Percentiles rank a stretch among this genome's conserved stretches.
Conservation (phyloP, 116 monocot species). For the Papilionanthe hybrid region DNA sequence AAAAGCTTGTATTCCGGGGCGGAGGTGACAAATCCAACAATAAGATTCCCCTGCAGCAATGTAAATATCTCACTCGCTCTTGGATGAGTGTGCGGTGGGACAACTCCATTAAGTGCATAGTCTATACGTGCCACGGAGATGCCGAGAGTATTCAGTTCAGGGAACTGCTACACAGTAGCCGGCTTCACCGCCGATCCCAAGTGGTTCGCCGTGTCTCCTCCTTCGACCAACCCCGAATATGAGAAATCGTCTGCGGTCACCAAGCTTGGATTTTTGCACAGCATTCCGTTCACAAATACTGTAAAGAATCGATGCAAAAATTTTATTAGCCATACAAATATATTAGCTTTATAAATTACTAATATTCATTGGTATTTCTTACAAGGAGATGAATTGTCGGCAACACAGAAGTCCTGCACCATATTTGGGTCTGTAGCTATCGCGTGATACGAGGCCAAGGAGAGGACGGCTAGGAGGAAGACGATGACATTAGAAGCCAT, state of each 20-base stretch:
- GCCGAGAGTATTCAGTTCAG: slow-evolving; percentile 16
- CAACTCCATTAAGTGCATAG: slow-evolving; percentile 9
- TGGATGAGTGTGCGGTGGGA: slow-evolving; percentile 13
- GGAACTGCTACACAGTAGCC: not conserved
- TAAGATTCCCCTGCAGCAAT: slow-evolving; percentile 1
- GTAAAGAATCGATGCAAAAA: not conserved
- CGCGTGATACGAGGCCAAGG: not conserved
- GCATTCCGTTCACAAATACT: not conserved
- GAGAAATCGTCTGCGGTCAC: slow-evolving; percentile 6
- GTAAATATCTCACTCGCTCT: slow-evolving; percentile 11
- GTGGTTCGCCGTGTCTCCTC: not conserved
- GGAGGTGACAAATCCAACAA: slow-evolving; percentile 7
- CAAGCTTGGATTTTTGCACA: not conserved
- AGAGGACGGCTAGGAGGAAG: not conserved
- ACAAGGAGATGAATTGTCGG: not conserved
- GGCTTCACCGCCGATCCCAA: not conserved
- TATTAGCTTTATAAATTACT: not conserved
- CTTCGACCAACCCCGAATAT: not conserved
- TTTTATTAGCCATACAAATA: too few relatives aligned
- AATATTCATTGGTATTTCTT: not conserved
- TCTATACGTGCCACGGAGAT: slow-evolving; percentile 10
- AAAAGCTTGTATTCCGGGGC: not conserved
- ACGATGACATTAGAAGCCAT: not conserved
- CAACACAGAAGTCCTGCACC: slow-evolving; percentile 7
- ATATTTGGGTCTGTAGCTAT: not conserved